A percentile compares a stretch with the other conserved stretches of the same genome.
phyloP scores from a whole-genome alignment of 164 flowering plant species.

The Magnolia kwangsiensis region DNA sequence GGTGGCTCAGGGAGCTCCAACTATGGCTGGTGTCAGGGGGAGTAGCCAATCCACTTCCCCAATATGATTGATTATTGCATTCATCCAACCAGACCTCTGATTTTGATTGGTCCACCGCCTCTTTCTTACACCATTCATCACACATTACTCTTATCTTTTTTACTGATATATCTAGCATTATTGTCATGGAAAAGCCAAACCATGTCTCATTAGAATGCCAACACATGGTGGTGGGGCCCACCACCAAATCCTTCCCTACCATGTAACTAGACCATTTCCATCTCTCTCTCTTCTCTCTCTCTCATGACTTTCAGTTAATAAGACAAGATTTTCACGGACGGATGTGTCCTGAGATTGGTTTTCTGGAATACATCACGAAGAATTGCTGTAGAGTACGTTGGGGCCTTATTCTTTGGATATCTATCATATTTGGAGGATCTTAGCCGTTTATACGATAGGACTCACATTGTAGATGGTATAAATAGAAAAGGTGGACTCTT shows the following conservation, averaged over 20 bases:
- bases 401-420: too few relatives aligned
- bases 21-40: too few relatives aligned
- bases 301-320: background rate
- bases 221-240: conserved; percentile 13
- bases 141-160: background rate
- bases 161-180: background rate
- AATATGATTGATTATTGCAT: background rate
- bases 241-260: background rate
- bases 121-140: conserved; percentile 7
- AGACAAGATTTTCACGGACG: too few relatives aligned
- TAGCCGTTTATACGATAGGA: too few relatives aligned
- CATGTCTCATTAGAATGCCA: conserved; percentile 28
- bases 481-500: too few relatives aligned
- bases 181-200: conserved; percentile 30
- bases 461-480: too few relatives aligned
- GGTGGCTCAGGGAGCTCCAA: too few relatives aligned
- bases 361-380: too few relatives aligned
- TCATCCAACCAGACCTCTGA: background rate
- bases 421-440: too few relatives aligned
- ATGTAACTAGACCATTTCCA: background rate
- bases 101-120: background rate
- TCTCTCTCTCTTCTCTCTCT: background rate
- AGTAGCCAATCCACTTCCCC: background rate
- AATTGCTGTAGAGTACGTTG: too few relatives aligned
- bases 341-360: too few relatives aligned